A percentile compares a stretch with the other conserved stretches of the same genome.
phyloP scores from a whole-genome alignment of 148 eudicot species.

The Rhododendron molle region DNA sequence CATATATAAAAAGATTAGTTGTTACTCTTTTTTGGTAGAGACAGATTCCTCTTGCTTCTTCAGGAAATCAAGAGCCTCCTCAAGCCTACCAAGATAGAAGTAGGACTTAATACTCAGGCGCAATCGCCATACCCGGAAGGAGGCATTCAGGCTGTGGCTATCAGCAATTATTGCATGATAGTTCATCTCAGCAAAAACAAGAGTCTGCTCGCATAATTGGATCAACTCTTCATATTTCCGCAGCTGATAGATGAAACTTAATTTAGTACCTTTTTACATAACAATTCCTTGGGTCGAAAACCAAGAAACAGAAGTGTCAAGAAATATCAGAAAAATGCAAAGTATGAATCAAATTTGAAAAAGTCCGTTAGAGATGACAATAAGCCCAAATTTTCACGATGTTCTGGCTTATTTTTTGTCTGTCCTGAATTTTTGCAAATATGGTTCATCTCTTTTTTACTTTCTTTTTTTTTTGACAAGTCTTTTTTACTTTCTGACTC shows the following conservation, averaged over 20 bases:
- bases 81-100: constrained; percentile 81
- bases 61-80: constrained; percentile 68
- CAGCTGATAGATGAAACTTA: constrained; percentile 43
- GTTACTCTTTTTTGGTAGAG: constrained; percentile 45
- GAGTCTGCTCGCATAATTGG: constrained; percentile 59
- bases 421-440: not conserved
- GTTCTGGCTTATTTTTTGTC: not conserved
- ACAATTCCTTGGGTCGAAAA: not conserved
- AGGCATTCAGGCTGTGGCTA: constrained; percentile 25
- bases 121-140: constrained; percentile 54
- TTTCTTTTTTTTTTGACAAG: not conserved
- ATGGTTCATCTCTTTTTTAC: not conserved
- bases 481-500: not conserved
- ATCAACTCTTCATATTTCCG: constrained; percentile 80
- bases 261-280: not conserved
- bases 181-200: constrained; percentile 56
- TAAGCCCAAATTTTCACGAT: not conserved
- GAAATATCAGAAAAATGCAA: not conserved
- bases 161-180: constrained; percentile 23
- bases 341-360: not conserved
- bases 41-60: constrained; percentile 62
- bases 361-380: not conserved
- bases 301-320: not conserved
- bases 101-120: constrained; percentile 51
- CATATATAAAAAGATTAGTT: constrained; percentile 1